Evolutionary conservation across 345 rosid species (phyloP).

Genomic region (Raphanus sativus): DNA sequence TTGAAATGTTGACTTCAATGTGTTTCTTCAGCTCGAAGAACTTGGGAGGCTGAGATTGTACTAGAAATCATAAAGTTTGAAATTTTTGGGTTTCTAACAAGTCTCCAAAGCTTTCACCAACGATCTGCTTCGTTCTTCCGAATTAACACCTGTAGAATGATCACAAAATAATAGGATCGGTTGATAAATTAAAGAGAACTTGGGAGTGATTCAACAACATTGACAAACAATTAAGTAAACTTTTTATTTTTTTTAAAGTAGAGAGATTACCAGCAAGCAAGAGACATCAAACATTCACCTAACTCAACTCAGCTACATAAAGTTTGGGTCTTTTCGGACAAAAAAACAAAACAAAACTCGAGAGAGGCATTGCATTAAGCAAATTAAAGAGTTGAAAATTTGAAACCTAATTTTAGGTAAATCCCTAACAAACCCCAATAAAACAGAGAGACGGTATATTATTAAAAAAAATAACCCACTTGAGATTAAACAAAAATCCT

Average conservation of each 20-base stretch:
- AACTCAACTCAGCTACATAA: background rate
- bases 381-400: background rate
- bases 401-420: conserved; percentile 23
- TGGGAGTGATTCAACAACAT: background rate
- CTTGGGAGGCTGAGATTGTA: no score
- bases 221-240: background rate
- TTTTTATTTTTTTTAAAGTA: no score
- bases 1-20: background rate
- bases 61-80: no score
- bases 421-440: conserved; percentile 9
- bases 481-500: background rate
- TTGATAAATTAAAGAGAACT: background rate
- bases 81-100: no score
- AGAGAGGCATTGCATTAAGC: conserved; percentile 1
- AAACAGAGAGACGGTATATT: conserved; percentile 10
- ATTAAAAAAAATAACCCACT: background rate
- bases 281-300: conserved; percentile 25
- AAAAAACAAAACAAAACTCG: background rate
- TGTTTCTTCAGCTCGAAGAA: no score
- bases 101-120: no score
- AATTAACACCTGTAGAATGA: no score
- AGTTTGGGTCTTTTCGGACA: conserved; percentile 9
- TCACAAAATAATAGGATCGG: background rate
- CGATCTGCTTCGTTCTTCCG: no score
- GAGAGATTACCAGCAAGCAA: conserved; percentile 4